Evolutionary conservation across 1,139 yeast species (phyloP).

Genomic region (Pichia cactophila): DNA sequence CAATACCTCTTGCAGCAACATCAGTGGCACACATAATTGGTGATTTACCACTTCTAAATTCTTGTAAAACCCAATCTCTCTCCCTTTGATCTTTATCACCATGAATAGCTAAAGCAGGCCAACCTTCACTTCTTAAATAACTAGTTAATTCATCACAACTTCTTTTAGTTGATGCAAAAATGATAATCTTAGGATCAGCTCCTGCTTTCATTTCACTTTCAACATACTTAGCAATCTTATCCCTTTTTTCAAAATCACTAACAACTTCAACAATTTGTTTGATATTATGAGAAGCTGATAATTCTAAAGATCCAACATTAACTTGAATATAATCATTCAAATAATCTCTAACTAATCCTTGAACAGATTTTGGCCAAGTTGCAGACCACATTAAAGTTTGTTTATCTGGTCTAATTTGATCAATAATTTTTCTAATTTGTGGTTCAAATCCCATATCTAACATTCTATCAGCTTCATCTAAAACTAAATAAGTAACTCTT

Average conservation of each 20-base stretch:
- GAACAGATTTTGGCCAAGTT: slow-evolving; percentile 99
- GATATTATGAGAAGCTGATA: slow-evolving; percentile 94
- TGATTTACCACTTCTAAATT: slow-evolving; percentile 84
- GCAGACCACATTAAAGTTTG: slow-evolving; percentile 99
- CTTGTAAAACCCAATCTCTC: slow-evolving; percentile 96
- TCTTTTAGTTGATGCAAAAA: slow-evolving; percentile 94
- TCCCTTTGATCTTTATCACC: slow-evolving; percentile 98
- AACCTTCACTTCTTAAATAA: slow-evolving; percentile 90
- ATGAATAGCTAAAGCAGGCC: slow-evolving; percentile 98
- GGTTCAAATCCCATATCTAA: slow-evolving; percentile 98
- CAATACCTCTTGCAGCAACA: slow-evolving; percentile 99
- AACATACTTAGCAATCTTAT: slow-evolving; percentile 76
- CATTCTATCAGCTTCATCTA: slow-evolving; percentile 97
- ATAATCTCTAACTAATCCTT: slow-evolving; percentile 85
- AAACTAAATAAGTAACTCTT: slow-evolving; percentile 92
- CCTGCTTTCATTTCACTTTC: slow-evolving; percentile 70
- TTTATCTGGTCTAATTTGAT: slow-evolving; percentile 79
- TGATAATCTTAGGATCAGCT: slow-evolving; percentile 66
- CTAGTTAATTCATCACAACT: slow-evolving; percentile 93
- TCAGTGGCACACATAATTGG: slow-evolving; percentile 99
- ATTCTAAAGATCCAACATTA: slow-evolving; percentile 89
- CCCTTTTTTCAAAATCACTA: slow-evolving; percentile 89
- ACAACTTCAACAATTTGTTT: slow-evolving; percentile 90
- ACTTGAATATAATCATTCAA: slow-evolving; percentile 92
- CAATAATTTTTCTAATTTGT: slow-evolving; percentile 79